Evolutionary conservation across 73 alveolate species (phyloP).

Genomic region (Paramecium biaurelia): DNA sequence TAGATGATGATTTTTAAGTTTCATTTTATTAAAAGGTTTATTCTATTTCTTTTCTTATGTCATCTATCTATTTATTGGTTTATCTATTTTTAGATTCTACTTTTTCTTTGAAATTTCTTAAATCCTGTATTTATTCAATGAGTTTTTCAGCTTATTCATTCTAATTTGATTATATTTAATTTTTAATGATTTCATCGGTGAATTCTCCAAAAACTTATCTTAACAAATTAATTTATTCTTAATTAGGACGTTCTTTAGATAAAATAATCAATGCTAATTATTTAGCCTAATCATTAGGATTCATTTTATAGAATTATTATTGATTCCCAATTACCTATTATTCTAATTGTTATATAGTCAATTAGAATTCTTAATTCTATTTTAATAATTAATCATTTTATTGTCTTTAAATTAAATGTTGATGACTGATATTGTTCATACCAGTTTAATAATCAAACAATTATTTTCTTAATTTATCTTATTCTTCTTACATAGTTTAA

Average conservation of each 20-base stretch:
- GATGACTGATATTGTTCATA: not conserved
- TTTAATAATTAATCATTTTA: constrained; percentile 1
- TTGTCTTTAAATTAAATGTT: not conserved
- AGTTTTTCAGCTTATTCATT: not conserved
- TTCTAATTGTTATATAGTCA: not conserved
- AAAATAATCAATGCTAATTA: constrained; percentile 14
- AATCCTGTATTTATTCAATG: not conserved
- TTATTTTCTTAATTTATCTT: not conserved
- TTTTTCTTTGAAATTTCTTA: constrained; percentile 1
- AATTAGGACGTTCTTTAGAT: not conserved
- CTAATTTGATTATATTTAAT: not conserved
- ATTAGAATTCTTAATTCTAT: not conserved
- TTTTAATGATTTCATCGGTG: not conserved
- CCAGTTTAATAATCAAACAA: not conserved
- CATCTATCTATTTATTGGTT: not conserved
- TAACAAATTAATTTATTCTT: not conserved
- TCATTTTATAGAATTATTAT: not conserved
- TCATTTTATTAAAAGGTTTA: not conserved
- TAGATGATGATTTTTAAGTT: not conserved
- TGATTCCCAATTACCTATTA: not conserved
- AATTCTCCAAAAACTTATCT: not conserved
- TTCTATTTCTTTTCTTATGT: not conserved
- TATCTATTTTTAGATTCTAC: not conserved
- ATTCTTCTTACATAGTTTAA: not conserved
- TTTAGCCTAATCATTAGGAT: not conserved